phyloP scores from a whole-genome alignment of 176 grass and related monocot species.

The Triticum aestivum region IWGSC_CS_RefSeq_v2.1 NC_057797.1:691777406-691777905 shows the following conservation, averaged over 20 bases:
- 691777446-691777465: not conserved
- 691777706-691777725: not conserved
- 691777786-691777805: not conserved
- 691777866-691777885: not conserved
- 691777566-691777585: not conserved
- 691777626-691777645: not conserved
- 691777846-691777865: not conserved
- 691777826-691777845: not conserved
- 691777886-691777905: too few relatives aligned
- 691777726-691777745: not conserved
- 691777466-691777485: not conserved
- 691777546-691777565: not conserved
- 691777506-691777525: not conserved
- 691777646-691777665: not conserved
- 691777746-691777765: not conserved
- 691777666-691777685: not conserved
- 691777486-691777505: not conserved
- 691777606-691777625: not conserved
- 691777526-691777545: not conserved
- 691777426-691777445: not conserved
- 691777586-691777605: not conserved
- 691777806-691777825: not conserved
- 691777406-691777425: not conserved
- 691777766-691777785: not conserved
- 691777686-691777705: not conserved